phyloP scores from a whole-genome alignment of 2,329 filamentous ascomycete species.

The Trichoderma endophyticum region DNA sequence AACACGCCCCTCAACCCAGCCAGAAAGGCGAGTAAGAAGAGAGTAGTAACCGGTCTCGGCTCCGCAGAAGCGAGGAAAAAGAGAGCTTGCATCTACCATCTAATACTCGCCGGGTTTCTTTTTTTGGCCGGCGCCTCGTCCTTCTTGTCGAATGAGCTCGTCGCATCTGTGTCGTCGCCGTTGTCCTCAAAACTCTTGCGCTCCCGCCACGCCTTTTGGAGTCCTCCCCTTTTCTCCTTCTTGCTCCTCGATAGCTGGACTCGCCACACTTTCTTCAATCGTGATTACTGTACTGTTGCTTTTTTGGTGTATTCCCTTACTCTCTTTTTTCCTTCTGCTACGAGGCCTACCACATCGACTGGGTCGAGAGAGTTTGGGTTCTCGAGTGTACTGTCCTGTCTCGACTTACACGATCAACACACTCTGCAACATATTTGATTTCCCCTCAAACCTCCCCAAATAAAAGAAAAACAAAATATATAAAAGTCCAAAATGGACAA shows the following conservation, averaged over 20 bases:
- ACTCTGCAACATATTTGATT: not conserved
- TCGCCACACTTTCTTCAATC: conserved; percentile 41
- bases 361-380: conserved; percentile 14
- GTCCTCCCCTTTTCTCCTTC: conserved; percentile 30
- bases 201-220: conserved; percentile 38
- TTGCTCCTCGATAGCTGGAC: conserved; percentile 54
- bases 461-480: not conserved
- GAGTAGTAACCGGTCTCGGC: not conserved
- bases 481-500: conserved; percentile 31
- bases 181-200: conserved; percentile 50
- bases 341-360: conserved; percentile 16
- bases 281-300: conserved; percentile 30
- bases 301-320: not conserved
- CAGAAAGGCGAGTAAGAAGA: not conserved
- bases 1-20: not conserved
- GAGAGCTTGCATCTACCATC: not conserved
- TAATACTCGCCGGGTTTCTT: conserved; percentile 5
- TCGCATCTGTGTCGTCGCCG: conserved; percentile 26
- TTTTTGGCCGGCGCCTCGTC: conserved; percentile 35
- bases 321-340: not conserved
- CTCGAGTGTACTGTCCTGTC: not conserved
- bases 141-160: conserved; percentile 31
- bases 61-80: not conserved
- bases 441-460: not conserved
- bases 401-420: conserved; percentile 11